phyloP scores from a whole-genome alignment of 1,284 basidiomycete genomes.

The Lentinus polychrous region DNA sequence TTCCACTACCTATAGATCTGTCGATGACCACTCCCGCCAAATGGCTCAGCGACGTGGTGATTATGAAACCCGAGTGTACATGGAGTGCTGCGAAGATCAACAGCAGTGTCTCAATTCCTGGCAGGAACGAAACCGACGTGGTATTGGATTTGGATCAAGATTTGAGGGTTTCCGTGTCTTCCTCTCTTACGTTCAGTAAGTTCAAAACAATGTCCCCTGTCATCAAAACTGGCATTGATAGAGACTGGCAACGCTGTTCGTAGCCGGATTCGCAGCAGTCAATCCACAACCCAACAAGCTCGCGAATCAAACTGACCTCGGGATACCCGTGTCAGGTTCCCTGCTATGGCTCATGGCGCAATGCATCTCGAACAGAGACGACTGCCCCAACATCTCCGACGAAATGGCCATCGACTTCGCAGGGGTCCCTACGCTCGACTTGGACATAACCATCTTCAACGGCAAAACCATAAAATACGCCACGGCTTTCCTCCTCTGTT shows the following conservation, averaged over 20 bases:
- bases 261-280: not conserved
- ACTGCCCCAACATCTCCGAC: not conserved
- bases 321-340: not conserved
- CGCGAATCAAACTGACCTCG: not conserved
- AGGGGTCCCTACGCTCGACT: not conserved
- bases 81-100: not conserved
- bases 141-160: too few species aligned
- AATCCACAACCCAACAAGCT: not conserved
- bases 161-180: too few species aligned
- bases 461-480: not conserved
- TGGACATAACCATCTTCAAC: not conserved
- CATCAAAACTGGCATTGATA: too few species aligned
- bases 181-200: too few species aligned
- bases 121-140: too few species aligned
- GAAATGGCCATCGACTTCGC: not conserved
- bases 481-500: conserved; percentile 3
- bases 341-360: not conserved
- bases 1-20: conserved; percentile 3
- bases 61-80: conserved; percentile 3
- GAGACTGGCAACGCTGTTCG: not conserved
- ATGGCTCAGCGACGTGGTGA: conserved; percentile 3
- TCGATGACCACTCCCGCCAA: not conserved
- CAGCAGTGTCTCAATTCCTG: too few species aligned
- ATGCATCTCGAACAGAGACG: not conserved
- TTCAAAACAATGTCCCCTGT: not conserved